A percentile compares a stretch with the other conserved stretches of the same genome.
These are phyloP conservation scores for Epichloe bromicola DNA, from an alignment of 2,329 filamentous ascomycete genomes.

Conservation along the genomic window DNA sequence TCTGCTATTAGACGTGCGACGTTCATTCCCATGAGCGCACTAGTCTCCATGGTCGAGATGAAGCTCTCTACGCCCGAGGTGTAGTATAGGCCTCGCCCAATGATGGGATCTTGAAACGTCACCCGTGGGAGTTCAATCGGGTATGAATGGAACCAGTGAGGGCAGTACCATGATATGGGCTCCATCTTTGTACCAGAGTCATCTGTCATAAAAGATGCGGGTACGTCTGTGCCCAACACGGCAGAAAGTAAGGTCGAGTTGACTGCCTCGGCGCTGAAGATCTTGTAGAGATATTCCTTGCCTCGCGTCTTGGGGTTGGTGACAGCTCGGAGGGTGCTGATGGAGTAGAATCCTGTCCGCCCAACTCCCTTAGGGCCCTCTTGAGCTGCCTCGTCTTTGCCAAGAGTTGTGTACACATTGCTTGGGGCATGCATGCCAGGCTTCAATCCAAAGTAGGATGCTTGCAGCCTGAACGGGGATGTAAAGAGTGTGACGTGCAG, in stretches of 20 bases:
- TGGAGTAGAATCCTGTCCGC: conserved; percentile 69
- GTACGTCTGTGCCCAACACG: conserved; percentile 36
- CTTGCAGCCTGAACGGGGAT: conserved; percentile 58
- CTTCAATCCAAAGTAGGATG: conserved; percentile 57
- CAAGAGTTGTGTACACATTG: conserved; percentile 72
- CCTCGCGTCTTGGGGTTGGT: conserved; percentile 44
- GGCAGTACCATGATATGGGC: conserved; percentile 61
- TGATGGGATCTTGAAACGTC: conserved; percentile 69
- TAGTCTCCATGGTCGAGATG: conserved; percentile 97
- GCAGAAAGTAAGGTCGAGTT: conserved; percentile 39
- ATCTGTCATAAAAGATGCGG: conserved; percentile 25
- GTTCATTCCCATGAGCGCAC: conserved; percentile 79
- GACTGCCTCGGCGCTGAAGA: conserved; percentile 45
- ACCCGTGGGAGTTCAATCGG: conserved; percentile 73
- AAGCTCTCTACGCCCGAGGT: conserved; percentile 78
- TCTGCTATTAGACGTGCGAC: conserved; percentile 60
- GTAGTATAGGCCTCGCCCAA: conserved; percentile 57
- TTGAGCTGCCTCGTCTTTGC: conserved; percentile 37
- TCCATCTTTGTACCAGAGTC: conserved; percentile 22
- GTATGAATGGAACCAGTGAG: conserved; percentile 72
- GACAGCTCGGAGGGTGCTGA: conserved; percentile 57
- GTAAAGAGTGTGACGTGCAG: conserved; percentile 86
- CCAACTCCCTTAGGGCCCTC: conserved; percentile 49
- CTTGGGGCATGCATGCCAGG: conserved; percentile 49
- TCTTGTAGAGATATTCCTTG: conserved; percentile 50